These are phyloP conservation scores for Yamadazyma trypodendri DNA, from an alignment of 1,139 yeast species.

Conservation along the genomic window DNA sequence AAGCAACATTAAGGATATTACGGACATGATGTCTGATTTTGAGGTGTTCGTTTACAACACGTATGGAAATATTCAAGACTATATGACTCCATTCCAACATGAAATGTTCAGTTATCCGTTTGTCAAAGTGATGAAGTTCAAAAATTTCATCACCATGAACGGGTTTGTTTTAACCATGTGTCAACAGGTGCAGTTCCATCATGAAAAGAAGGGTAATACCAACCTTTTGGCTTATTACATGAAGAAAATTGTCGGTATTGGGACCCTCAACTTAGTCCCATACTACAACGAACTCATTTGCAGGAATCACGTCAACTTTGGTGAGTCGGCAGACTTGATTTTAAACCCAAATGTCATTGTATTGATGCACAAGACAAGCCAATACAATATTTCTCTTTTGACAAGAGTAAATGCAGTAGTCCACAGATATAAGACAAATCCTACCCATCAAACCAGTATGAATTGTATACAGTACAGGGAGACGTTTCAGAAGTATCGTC, in stretches of 20 bases:
- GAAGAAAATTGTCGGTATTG: slow-evolving; percentile 25
- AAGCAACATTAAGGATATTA: slow-evolving; percentile 22
- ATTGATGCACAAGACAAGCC: slow-evolving; percentile 31
- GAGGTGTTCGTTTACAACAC: slow-evolving; percentile 25
- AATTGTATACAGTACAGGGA: slow-evolving; percentile 15
- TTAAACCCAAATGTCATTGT: slow-evolving; percentile 33
- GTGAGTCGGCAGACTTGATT: slow-evolving; percentile 34
- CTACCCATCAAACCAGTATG: slow-evolving; percentile 20
- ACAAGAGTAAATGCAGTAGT: slow-evolving; percentile 23
- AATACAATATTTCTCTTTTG: slow-evolving; percentile 24
- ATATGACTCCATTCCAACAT: slow-evolving; percentile 25
- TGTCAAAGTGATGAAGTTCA: slow-evolving; percentile 32
- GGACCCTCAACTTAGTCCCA: slow-evolving; percentile 30
- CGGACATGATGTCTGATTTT: slow-evolving; percentile 24
- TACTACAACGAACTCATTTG: slow-evolving; percentile 26
- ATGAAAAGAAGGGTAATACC: slow-evolving; percentile 22
- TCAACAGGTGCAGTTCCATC: slow-evolving; percentile 30
- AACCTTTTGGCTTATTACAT: slow-evolving; percentile 29
- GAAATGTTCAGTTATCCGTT: slow-evolving; percentile 26
- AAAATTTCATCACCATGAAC: slow-evolving; percentile 30
- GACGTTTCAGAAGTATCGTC: slow-evolving; percentile 21
- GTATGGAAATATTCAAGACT: slow-evolving; percentile 24
- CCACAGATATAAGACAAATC: slow-evolving; percentile 18
- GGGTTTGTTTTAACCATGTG: slow-evolving; percentile 25
- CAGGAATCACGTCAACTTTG: slow-evolving; percentile 31